Evolutionary conservation across 768 basidiomycete genomes (phyloP).

Genomic region (Thelephora aurantiotincta): DNA sequence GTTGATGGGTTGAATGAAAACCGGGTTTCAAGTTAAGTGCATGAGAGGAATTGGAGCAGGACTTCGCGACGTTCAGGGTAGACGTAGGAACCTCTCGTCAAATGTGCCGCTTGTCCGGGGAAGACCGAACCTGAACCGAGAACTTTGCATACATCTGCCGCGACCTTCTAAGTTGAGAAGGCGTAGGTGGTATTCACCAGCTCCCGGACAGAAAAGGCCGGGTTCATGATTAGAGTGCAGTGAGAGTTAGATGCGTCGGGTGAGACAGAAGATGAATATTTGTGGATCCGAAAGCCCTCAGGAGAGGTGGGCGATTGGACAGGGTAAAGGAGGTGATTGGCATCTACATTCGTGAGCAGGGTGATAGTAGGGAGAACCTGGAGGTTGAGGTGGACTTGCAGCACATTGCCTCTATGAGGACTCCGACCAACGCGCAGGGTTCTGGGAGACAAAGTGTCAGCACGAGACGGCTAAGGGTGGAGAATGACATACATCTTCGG

Average conservation of each 20-base stretch:
- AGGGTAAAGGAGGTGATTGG: constrained; percentile 39
- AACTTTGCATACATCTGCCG: constrained; percentile 96
- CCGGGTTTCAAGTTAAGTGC: neutral
- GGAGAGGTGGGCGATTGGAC: constrained; percentile 15
- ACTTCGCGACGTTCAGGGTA: constrained; percentile 68
- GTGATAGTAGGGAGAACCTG: neutral
- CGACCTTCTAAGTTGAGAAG: constrained; percentile 46
- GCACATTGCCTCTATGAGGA: constrained; percentile 85
- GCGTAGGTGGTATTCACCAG: no score
- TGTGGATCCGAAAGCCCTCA: constrained; percentile 33
- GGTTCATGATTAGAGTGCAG: constrained; percentile 98
- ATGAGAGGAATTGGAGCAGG: constrained; percentile 44
- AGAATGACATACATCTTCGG: constrained; percentile 39
- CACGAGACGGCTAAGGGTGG: constrained; percentile 4
- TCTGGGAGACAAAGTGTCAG: constrained; percentile 20
- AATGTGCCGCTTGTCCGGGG: constrained; percentile 91
- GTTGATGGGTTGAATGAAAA: neutral
- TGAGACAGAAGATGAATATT: constrained; percentile 77
- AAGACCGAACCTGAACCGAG: constrained; percentile 86
- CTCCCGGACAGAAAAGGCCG: constrained; percentile 98
- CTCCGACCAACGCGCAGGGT: constrained; percentile 70
- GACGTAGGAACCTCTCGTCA: constrained; percentile 92
- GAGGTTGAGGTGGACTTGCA: constrained; percentile 32
- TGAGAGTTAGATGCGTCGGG: constrained; percentile 79
- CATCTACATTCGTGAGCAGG: constrained; percentile 32